A percentile compares a stretch with the other conserved stretches of the same genome.
phyloP scores from a whole-genome alignment of 202 grass and related monocot genomes.

The Schoenoplectus triqueter region DNA sequence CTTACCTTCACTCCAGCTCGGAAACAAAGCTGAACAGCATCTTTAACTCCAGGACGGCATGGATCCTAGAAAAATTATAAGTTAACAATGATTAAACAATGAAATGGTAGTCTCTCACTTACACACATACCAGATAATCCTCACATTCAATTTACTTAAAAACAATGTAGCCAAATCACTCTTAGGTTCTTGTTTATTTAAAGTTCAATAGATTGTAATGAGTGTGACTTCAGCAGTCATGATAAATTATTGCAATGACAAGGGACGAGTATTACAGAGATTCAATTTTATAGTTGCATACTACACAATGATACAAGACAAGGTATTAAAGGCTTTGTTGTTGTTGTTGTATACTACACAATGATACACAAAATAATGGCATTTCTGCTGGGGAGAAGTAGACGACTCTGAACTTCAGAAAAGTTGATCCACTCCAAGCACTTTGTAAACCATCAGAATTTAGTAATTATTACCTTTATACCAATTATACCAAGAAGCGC shows the following conservation, averaged over 20 bases:
- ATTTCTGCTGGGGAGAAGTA: not conserved
- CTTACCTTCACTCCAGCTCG: constrained; percentile 83
- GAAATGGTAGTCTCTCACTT: constrained; percentile 1
- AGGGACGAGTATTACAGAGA: not conserved
- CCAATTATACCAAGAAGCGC: constrained; percentile 80
- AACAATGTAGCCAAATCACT: not conserved
- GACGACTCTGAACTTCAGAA: not conserved
- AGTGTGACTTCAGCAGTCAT: not conserved
- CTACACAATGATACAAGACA: not conserved
- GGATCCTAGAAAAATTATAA: constrained; percentile 69
- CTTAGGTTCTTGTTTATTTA: not conserved
- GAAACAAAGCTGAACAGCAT: constrained; percentile 69
- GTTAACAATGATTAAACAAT: not conserved
- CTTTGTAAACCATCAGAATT: constrained; percentile 6
- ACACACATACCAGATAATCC: not conserved
- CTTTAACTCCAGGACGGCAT: constrained; percentile 78
- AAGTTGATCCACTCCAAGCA: not conserved
- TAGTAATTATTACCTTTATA: constrained; percentile 64
- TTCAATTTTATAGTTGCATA: not conserved
- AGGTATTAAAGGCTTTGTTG: not conserved
- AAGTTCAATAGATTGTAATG: not conserved
- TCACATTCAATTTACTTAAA: not conserved
- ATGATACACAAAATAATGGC: not conserved
- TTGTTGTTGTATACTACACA: not conserved
- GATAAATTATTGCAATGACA: constrained; percentile 4